phyloP scores from a whole-genome alignment of 441 rosid genomes.

The Geranium incanum region DNA sequence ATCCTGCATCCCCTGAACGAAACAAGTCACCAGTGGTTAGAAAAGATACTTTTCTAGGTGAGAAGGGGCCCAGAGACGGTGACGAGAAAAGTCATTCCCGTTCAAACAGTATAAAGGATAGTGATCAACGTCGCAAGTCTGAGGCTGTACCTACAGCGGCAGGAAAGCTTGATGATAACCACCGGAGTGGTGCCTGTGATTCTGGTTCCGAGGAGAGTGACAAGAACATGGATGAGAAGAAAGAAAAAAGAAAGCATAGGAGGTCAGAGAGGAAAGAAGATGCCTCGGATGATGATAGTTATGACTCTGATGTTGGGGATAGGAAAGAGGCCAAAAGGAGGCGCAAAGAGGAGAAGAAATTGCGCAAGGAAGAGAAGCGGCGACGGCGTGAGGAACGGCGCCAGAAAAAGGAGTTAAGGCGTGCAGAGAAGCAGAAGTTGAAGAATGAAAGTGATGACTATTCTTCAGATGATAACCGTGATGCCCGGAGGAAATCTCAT shows the following conservation, averaged over 20 bases:
- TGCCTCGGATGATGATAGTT: conserved; percentile 51
- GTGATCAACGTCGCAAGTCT: conserved; percentile 22
- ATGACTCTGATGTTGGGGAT: conserved; percentile 60
- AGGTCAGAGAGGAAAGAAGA: conserved; percentile 46
- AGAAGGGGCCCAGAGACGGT: conserved; percentile 30
- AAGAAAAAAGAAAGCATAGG: conserved; percentile 57
- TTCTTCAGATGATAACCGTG: conserved; percentile 45
- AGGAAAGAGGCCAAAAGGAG: conserved; percentile 82
- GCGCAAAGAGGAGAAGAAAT: conserved; percentile 80
- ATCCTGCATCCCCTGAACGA: conserved; percentile 32
- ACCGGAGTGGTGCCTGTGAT: conserved; percentile 37
- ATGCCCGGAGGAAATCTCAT: conserved; percentile 27
- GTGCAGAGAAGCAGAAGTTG: conserved; percentile 54
- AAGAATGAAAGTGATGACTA: conserved; percentile 39
- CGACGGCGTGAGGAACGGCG: conserved; percentile 71
- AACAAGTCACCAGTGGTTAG: conserved; percentile 35
- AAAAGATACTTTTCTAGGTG: conserved; percentile 27
- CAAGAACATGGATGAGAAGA: conserved; percentile 32
- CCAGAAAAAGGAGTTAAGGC: conserved; percentile 67
- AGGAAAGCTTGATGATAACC: conserved; percentile 38
- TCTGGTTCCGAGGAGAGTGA: conserved; percentile 46
- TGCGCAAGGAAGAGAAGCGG: conserved; percentile 73
- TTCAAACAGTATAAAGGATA: conserved; percentile 29
- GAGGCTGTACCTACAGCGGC: conserved; percentile 25
- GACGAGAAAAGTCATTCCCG: conserved; percentile 33